Conservation (phyloP, 805 yeast genomes). For the Candida sakaeoensis region DNA sequence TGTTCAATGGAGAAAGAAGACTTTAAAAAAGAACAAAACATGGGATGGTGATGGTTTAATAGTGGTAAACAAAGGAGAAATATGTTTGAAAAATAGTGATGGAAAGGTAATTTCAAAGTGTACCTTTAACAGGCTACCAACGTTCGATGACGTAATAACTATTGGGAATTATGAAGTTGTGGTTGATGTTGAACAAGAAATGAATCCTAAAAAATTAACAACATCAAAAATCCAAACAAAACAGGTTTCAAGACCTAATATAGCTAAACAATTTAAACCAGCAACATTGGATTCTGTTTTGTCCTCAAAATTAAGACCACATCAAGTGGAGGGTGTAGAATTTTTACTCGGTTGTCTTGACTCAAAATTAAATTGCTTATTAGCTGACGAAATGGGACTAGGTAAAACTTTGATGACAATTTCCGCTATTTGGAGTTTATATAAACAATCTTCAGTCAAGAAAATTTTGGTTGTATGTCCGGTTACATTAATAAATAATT, state of each 20-base stretch:
- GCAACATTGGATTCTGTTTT: conserved; percentile 47
- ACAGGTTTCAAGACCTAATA: no score
- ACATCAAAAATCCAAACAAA: background rate
- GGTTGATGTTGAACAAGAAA: conserved; percentile 32
- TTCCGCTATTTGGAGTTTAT: conserved; percentile 75
- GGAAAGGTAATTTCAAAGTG: conserved; percentile 18
- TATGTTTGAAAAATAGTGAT: conserved; percentile 25
- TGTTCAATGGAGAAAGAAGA: conserved; percentile 67
- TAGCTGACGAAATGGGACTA: conserved; percentile 98
- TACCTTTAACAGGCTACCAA: conserved; percentile 11
- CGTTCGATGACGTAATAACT: conserved; percentile 28
- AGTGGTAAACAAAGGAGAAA: conserved; percentile 27
- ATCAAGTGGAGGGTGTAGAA: conserved; percentile 79
- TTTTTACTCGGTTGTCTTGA: conserved; percentile 80
- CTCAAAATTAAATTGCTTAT: conserved; percentile 56
- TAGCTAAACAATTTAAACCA: background rate
- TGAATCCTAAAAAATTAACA: background rate
- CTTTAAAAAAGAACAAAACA: conserved; percentile 77
- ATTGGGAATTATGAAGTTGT: conserved; percentile 68
- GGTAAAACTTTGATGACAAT: conserved; percentile 76
- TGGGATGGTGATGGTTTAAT: conserved; percentile 90
- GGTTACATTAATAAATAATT: conserved; percentile 80
- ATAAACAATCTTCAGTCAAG: conserved; percentile 61
- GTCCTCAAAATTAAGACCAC: conserved; percentile 60
- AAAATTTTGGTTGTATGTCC: conserved; percentile 86